phyloP scores from a whole-genome alignment of 164 flowering plant genomes.

The Kingdonia uniflora region DNA sequence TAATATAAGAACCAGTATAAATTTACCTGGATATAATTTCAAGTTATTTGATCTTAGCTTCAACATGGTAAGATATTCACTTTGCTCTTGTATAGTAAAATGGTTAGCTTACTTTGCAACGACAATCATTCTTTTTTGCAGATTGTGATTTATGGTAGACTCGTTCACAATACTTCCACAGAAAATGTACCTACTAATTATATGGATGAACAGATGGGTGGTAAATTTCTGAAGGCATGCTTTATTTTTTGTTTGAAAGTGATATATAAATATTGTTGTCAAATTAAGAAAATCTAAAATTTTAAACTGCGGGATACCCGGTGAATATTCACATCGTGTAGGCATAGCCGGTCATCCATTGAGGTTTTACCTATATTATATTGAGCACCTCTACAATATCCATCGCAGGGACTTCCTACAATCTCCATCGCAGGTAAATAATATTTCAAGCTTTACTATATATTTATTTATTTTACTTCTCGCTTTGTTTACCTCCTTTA shows the following conservation, averaged over 20 bases:
- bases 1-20: not conserved
- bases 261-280: not conserved
- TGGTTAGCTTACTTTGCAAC: too few relatives aligned
- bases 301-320: not conserved
- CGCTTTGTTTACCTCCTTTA: not conserved
- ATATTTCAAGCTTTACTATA: too few relatives aligned
- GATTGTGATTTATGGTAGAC: slow-evolving; percentile 67
- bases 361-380: slow-evolving; percentile 69
- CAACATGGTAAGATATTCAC: too few relatives aligned
- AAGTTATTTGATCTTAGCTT: too few relatives aligned
- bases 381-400: slow-evolving; percentile 78
- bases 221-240: slow-evolving; percentile 22
- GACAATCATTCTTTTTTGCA: slow-evolving; percentile 12
- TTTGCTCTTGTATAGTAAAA: too few relatives aligned
- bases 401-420: slow-evolving; percentile 90
- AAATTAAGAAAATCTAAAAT: too few relatives aligned
- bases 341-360: slow-evolving; percentile 54
- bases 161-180: slow-evolving; percentile 25
- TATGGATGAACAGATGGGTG: too few relatives aligned
- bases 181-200: slow-evolving; percentile 17
- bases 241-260: not conserved
- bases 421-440: slow-evolving; percentile 76
- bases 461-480: not conserved
- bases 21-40: too few relatives aligned
- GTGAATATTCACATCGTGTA: slow-evolving; percentile 15